phyloP scores from a whole-genome alignment of 2,329 filamentous ascomycete species.

The Hypoxylon sp. region DNA sequence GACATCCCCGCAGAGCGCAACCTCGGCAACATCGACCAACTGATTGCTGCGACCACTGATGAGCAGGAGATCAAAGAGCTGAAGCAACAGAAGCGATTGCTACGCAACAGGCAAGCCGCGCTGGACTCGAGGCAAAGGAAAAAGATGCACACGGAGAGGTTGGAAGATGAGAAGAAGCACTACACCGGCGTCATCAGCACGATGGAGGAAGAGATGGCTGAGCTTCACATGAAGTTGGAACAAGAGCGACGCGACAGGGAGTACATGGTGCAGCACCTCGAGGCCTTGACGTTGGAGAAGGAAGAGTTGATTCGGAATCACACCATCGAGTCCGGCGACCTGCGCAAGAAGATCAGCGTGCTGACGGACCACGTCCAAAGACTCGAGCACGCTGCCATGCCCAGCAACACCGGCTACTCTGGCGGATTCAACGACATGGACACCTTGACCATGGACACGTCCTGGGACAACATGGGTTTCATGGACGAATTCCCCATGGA shows the following conservation, averaged over 20 bases:
- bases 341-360: conserved; percentile 90
- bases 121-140: conserved; percentile 97
- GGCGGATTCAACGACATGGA: conserved; percentile 84
- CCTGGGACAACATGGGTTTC: conserved; percentile 85
- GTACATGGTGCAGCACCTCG: conserved; percentile 77
- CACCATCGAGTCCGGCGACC: conserved; percentile 87
- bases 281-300: conserved; percentile 83
- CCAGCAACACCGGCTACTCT: conserved; percentile 70
- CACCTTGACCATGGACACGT: conserved; percentile 78
- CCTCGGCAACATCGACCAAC: conserved; percentile 90
- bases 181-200: conserved; percentile 78
- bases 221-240: conserved; percentile 74
- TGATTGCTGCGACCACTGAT: conserved; percentile 87
- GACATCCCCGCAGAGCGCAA: conserved; percentile 95
- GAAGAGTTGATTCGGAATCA: conserved; percentile 89
- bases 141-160: conserved; percentile 96
- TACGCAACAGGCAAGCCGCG: conserved; percentile 95
- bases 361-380: conserved; percentile 77
- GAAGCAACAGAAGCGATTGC: conserved; percentile 95
- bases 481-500: conserved; percentile 75
- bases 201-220: conserved; percentile 79
- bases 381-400: conserved; percentile 70
- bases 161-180: conserved; percentile 96
- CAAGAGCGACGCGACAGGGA: conserved; percentile 78
- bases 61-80: conserved; percentile 97